Base-by-base conservation (phyloP, 179 eudicot genomes). In the Heliamphora pulchella region DNA sequence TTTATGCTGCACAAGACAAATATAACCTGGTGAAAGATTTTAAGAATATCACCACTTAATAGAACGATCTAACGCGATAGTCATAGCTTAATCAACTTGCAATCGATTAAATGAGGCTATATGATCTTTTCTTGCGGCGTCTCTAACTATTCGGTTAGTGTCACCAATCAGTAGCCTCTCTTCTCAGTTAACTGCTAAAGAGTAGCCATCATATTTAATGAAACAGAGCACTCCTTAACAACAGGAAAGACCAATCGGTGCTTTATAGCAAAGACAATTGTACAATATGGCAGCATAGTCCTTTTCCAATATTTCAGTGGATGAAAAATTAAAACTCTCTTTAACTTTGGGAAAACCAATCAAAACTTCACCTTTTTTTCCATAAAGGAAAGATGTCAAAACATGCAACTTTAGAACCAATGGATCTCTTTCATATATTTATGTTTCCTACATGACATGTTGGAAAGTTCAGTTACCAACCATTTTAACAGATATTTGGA, bases 371-470 rank as follows among this genome's bases (percentile, higher is more conserved):
- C 70, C 68, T 63, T 65, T 65, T 65, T 65, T 15, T 65, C 39
- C 3, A 31, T 65, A 41, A 22, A 65, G 46, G 46, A 65, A 31
- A 65, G 46, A 31, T 65, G 70, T 22, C 15, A n/a, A 20, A 9
- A 65, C 70, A 65, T 44, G 39, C 46, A 65, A 4, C 70, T 31
- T 65, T 65, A 39, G 41, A 8, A 8, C 6, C 44, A 65, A 65
- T 65, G 70, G 3, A 65, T 39, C 70, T 65, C 70, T 65, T 31
- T 31, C 70, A 22, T 13, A 31, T 14, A 65, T 65, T 1, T 64
- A 20, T 65, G 70, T 65, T 31, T 65, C 46, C 70, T 65, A 65
- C 70, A 65, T 65, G 70, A 65, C 46, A 65, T 65, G 70, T 65
- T 65, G 46, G 13, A 31, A 65, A 65, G n/a, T 65, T 39, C 8